Evolutionary conservation across 208 protist genomes (phyloP), one percentile per base, ranked within the genome.

Genomic region (Trypanosoma melophagium): DNA sequence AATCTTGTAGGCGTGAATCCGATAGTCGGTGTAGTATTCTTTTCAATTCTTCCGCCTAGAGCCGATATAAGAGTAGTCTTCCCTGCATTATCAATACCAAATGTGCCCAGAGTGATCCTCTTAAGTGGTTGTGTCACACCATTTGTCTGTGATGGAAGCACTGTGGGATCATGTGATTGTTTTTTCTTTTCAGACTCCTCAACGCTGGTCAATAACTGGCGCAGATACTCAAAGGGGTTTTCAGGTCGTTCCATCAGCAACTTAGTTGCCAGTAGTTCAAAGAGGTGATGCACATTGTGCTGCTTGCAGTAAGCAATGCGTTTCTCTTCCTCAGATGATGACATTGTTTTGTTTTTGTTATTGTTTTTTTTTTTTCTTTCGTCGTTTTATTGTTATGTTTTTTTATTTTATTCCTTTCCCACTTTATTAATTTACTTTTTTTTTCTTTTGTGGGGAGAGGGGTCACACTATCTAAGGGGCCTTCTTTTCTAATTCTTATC

Each of bases 21-120:
- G 10, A 96, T 74, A 2, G 93, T 97, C 9, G 93, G 91, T 12
- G 80, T 87, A 52, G 98, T 97, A 28, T 90, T 83, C 42, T 77
- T 69, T 12, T 99, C 98, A 24, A 98, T 86, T 62, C 99, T 90
- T 1, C 98, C 98, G 57, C 97, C 98, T 63, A 99, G 89, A 25
- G 93, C 85, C 47, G 99, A 98, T n/a, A 99, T 76, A 21, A 99
- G 90, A 12, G 98, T 99, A 13, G 98, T 99, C 81, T 99, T 99
- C 31, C 99, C 99, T 1, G 93, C 93, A 62, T 92, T 89, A 57
- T 94, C 86, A 50, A 97, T 53, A 53, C 93, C 93, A 67, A 97
- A 96, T 53, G 84, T 88, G 13, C 81, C 93, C 17, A 97, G 54
- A 0, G 93, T 94, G 25, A 97, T 83, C 54, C 77, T 90, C 73